Evolutionary conservation across 164 flowering plant genomes (phyloP).

Genomic region (Kalanchoe fedtschenkoi): DNA sequence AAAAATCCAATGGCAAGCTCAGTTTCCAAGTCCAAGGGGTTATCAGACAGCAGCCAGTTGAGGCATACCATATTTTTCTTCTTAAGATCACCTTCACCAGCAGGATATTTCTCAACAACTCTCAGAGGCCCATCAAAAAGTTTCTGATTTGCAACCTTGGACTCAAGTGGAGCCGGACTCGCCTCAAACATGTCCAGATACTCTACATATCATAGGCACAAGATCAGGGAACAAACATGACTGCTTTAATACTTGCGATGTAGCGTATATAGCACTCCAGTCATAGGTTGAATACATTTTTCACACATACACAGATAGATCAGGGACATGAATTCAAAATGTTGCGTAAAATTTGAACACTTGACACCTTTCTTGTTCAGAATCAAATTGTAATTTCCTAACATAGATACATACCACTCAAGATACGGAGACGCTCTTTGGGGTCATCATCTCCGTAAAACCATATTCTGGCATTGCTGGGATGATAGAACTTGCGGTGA

Average conservation of each 20-base stretch:
- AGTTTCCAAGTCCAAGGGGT: conserved; percentile 86
- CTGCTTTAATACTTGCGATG: not conserved
- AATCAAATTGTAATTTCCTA: no score
- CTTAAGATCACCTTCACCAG: conserved; percentile 73
- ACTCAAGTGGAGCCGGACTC: conserved; percentile 54
- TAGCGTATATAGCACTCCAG: not conserved
- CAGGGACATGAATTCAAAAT: not conserved
- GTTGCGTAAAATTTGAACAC: not conserved
- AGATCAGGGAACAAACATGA: not conserved
- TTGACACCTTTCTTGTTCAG: no score
- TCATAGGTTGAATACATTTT: not conserved
- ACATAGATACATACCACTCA: conserved; percentile 54
- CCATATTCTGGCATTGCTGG: conserved; percentile 97
- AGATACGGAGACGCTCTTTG: conserved; percentile 68
- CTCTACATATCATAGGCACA: conserved; percentile 28
- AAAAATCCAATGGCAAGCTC: conserved; percentile 87
- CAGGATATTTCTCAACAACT: conserved; percentile 87
- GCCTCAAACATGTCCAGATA: conserved; percentile 80
- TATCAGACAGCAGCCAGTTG: conserved; percentile 91
- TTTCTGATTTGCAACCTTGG: conserved; percentile 52
- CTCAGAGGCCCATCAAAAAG: conserved; percentile 69
- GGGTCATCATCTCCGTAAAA: conserved; percentile 98
- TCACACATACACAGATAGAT: not conserved
- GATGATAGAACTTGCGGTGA: conserved; percentile 84
- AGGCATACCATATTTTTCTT: conserved; percentile 96